Conservation (phyloP, 305 asterid species). For the Fraxinus paxiana region DNA sequence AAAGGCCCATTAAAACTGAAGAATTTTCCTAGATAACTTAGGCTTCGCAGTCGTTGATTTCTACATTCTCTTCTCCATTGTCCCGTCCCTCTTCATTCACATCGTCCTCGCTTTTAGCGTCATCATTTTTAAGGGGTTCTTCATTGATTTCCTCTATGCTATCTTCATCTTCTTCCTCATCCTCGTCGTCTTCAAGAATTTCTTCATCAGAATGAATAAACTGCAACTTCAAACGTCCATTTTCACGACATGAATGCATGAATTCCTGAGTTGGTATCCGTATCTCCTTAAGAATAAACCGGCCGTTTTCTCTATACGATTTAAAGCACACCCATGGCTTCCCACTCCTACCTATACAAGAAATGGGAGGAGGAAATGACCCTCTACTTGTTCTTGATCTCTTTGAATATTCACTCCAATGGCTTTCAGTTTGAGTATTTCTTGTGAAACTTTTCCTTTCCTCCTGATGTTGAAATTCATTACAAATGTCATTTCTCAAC, state of each 20-base stretch:
- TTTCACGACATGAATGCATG: constrained; percentile 69
- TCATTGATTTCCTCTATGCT: constrained; percentile 14
- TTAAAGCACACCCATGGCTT: constrained; percentile 64
- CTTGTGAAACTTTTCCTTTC: constrained; percentile 18
- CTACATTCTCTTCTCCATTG: neutral
- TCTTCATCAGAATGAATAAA: constrained; percentile 64
- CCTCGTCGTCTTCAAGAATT: constrained; percentile 34
- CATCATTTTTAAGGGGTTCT: constrained; percentile 6
- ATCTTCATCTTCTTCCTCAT: constrained; percentile 20
- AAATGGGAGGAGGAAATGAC: constrained; percentile 75
- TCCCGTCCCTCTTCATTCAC: constrained; percentile 12
- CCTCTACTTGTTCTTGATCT: constrained; percentile 35
- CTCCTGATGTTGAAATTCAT: constrained; percentile 24
- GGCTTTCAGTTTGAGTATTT: constrained; percentile 7
- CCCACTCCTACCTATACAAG: constrained; percentile 70
- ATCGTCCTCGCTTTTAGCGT: neutral
- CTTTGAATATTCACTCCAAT: constrained; percentile 24
- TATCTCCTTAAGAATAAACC: constrained; percentile 61
- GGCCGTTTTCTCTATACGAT: constrained; percentile 61
- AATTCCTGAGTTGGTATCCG: constrained; percentile 64
- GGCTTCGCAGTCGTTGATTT: neutral
- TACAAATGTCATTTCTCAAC: constrained; percentile 25
- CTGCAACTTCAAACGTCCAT: constrained; percentile 63
- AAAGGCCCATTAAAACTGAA: constrained; percentile 7
- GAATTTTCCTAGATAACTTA: constrained; percentile 9